Conservation (phyloP, 345 rosid genomes). For the Leavenworthia alabamica region DNA sequence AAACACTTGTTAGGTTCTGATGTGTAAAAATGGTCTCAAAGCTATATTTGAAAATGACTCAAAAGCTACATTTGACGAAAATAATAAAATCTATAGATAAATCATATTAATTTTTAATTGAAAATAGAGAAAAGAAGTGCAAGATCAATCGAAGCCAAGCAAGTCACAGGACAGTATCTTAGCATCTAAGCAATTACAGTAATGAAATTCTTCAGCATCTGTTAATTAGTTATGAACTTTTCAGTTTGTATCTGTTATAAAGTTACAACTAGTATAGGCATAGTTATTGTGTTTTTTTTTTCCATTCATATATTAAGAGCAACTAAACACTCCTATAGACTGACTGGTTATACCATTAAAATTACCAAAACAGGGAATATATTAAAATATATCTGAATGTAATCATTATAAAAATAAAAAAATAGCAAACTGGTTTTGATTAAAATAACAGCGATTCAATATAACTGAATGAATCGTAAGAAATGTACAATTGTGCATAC, state of each 20-base stretch:
- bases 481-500: neutral
- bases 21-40: slow-evolving; percentile 31
- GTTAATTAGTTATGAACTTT: neutral
- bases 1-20: slow-evolving; percentile 31
- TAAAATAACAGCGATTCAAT: neutral
- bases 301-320: neutral
- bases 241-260: neutral
- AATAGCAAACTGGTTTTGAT: neutral
- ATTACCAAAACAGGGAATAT: no score
- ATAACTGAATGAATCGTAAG: neutral
- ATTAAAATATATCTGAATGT: neutral
- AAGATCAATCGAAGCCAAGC: slow-evolving; percentile 8
- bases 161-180: slow-evolving; percentile 3
- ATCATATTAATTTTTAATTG: no score
- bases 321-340: neutral
- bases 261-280: no score
- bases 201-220: neutral
- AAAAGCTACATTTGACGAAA: slow-evolving; percentile 1
- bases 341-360: neutral
- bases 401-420: neutral
- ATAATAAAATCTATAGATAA: neutral
- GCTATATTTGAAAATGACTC: slow-evolving; percentile 19
- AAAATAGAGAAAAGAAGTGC: slow-evolving; percentile 7
- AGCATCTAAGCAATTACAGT: slow-evolving; percentile 21
- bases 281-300: neutral